These are phyloP conservation scores for Metschnikowia lunata DNA, from an alignment of 805 yeast species.

Conservation along the genomic window DNA sequence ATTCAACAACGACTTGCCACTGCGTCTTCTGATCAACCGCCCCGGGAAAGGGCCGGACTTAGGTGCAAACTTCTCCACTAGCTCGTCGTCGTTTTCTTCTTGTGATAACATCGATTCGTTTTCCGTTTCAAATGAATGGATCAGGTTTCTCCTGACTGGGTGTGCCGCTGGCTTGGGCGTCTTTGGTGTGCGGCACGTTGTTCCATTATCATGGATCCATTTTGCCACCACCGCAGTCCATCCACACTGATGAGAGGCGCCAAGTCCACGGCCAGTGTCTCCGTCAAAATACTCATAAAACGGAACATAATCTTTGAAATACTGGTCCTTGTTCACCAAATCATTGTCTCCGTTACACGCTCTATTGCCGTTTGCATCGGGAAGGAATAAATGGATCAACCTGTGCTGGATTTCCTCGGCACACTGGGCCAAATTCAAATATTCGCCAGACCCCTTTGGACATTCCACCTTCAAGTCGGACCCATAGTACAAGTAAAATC, in stretches of 20 bases:
- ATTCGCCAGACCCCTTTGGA: constrained; percentile 78
- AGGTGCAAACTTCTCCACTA: constrained; percentile 41
- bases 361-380: constrained; percentile 60
- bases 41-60: constrained; percentile 49
- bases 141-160: constrained; percentile 26
- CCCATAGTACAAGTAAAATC: constrained; percentile 86
- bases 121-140: constrained; percentile 20
- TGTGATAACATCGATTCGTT: constrained; percentile 16
- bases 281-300: constrained; percentile 91
- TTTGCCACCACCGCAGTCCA: constrained; percentile 95
- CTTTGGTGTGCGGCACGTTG: constrained; percentile 53
- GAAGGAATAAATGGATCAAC: constrained; percentile 68
- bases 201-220: constrained; percentile 85
- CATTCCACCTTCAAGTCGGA: constrained; percentile 80
- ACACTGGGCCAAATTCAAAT: constrained; percentile 75
- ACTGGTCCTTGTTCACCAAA: constrained; percentile 52
- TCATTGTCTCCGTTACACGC: constrained; percentile 74
- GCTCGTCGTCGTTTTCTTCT: constrained; percentile 23
- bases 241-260: constrained; percentile 93
- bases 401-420: constrained; percentile 90
- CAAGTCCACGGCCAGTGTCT: constrained; percentile 90
- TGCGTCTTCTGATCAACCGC: constrained; percentile 57
- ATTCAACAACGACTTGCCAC: constrained; percentile 69
- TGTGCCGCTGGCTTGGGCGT: constrained; percentile 18
- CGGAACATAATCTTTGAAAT: constrained; percentile 70